phyloP scores from a whole-genome alignment of 2,329 filamentous ascomycete genomes.

The Penicillium digitatum region DNA sequence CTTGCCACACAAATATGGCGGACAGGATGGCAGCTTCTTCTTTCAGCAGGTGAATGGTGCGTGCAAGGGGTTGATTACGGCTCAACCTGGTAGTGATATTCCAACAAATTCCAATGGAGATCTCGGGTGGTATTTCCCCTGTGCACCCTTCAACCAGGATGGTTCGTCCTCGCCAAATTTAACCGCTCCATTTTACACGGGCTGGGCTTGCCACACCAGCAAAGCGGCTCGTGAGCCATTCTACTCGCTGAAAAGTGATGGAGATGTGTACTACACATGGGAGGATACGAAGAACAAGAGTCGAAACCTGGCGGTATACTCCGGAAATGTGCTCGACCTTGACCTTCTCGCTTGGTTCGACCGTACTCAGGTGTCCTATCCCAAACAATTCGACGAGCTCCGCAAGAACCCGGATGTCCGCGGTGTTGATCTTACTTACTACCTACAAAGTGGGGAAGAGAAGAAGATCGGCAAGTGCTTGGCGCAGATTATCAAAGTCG shows the following conservation, averaged over 20 bases:
- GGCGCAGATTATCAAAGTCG: constrained; percentile 90
- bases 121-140: constrained; percentile 96
- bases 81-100: constrained; percentile 61
- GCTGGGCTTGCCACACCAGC: constrained; percentile 86
- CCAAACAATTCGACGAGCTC: constrained; percentile 73
- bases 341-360: constrained; percentile 90
- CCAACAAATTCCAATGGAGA: constrained; percentile 70
- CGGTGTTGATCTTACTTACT: constrained; percentile 83
- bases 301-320: constrained; percentile 90
- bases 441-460: constrained; percentile 73
- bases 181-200: constrained; percentile 71
- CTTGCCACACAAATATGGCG: constrained; percentile 72
- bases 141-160: constrained; percentile 86
- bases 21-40: constrained; percentile 91
- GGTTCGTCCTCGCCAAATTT: constrained; percentile 74
- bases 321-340: constrained; percentile 86
- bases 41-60: constrained; percentile 98
- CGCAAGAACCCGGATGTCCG: constrained; percentile 66
- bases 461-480: constrained; percentile 83
- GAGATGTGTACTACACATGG: constrained; percentile 96
- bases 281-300: constrained; percentile 83
- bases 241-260: constrained; percentile 66
- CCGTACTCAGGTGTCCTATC: constrained; percentile 69
- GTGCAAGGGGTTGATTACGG: constrained; percentile 85
- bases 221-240: constrained; percentile 65